A percentile compares a stretch with the other conserved stretches of the same genome.
These are phyloP conservation scores for Schizonepeta tenuifolia DNA, from an alignment of 257 asterid species.

Conservation along the genomic window DNA sequence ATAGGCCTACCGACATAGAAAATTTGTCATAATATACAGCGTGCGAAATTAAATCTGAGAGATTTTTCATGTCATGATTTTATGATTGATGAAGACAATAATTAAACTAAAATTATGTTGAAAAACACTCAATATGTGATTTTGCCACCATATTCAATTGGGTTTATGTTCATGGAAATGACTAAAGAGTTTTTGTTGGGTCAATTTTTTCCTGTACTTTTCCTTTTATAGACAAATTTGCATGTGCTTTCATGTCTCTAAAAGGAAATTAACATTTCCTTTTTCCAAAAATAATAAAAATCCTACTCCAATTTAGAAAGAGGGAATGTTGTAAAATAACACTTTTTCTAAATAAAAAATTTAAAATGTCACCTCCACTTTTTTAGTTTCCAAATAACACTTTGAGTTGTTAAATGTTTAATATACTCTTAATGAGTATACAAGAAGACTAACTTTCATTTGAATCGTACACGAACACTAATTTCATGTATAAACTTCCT, in stretches of 20 bases:
- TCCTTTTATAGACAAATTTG: slow-evolving; percentile 28
- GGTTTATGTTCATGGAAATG: slow-evolving; percentile 34
- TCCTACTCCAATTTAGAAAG: no score
- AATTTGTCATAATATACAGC: slow-evolving; percentile 14
- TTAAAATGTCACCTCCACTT: no score
- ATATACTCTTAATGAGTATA: no score
- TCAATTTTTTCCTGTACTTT: slow-evolving; percentile 22
- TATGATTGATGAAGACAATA: slow-evolving; percentile 29
- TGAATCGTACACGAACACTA: no score
- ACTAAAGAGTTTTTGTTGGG: slow-evolving; percentile 38
- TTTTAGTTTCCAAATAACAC: no score
- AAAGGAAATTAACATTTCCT: not conserved
- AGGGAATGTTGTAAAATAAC: no score
- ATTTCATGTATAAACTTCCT: no score
- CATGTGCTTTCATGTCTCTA: slow-evolving; percentile 28
- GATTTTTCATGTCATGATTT: slow-evolving; percentile 13
- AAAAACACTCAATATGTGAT: slow-evolving; percentile 18
- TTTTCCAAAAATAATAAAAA: not conserved
- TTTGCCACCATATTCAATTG: slow-evolving; percentile 22
- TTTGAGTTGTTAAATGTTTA: no score
- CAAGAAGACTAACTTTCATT: no score
- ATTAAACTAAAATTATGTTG: slow-evolving; percentile 24
- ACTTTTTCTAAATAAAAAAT: no score
- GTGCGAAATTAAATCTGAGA: slow-evolving; percentile 21
- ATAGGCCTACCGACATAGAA: not conserved